Evolutionary conservation across 2,329 filamentous ascomycete species (phyloP).

Genomic region (Ascochyta koolunga): DNA sequence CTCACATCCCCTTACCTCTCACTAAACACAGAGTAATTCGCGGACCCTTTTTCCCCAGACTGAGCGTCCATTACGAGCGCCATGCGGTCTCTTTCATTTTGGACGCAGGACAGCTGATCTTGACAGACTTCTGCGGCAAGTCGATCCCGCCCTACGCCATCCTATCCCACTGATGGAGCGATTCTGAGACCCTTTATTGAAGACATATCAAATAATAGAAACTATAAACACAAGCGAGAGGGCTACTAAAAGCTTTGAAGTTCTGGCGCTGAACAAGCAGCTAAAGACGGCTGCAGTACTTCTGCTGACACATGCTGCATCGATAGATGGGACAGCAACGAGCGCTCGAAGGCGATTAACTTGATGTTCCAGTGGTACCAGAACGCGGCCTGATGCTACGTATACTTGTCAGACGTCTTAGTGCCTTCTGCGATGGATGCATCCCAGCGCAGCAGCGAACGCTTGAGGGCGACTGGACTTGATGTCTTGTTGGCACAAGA

Average conservation of each 20-base stretch:
- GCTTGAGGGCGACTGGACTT: no score
- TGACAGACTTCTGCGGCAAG: slow-evolving; percentile 22
- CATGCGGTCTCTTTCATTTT: slow-evolving; percentile 20
- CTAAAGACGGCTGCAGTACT: slow-evolving; percentile 26
- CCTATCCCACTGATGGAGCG: slow-evolving; percentile 44
- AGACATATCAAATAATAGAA: slow-evolving; percentile 23
- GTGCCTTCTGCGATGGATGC: no score
- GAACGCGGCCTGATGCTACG: no score
- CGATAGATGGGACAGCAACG: no score
- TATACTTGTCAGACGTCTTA: no score
- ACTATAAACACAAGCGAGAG: slow-evolving; percentile 18
- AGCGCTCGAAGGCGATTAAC: no score
- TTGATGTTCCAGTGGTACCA: no score
- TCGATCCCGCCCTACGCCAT: slow-evolving; percentile 38
- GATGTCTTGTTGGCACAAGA: no score
- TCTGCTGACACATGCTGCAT: no score
- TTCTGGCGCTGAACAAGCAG: slow-evolving; percentile 27
- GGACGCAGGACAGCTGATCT: slow-evolving; percentile 9
- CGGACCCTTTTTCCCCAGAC: not conserved
- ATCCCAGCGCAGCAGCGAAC: no score
- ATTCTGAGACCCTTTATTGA: slow-evolving; percentile 38
- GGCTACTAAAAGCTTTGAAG: slow-evolving; percentile 22
- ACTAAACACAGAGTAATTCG: not conserved
- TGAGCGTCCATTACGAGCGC: not conserved
- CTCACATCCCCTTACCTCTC: not conserved